Evolutionary conservation across 2,329 filamentous ascomycete genomes (phyloP), one percentile per base, ranked within the genome.

Genomic region (Exophiala dermatitidis): DNA sequence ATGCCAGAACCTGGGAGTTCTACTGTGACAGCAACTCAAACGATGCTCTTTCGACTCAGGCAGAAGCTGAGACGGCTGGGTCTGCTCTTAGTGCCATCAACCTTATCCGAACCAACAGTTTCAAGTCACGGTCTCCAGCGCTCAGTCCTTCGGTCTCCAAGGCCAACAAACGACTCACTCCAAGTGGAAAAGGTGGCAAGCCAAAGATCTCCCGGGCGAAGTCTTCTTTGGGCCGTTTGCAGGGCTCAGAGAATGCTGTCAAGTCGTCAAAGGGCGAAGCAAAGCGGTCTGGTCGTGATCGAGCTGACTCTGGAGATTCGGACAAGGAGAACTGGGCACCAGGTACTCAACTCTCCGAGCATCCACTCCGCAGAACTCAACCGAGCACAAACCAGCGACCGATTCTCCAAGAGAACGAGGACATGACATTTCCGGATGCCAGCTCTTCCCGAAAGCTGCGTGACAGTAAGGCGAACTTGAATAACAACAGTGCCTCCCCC

Each of bases 311-410:
- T 68, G 76, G 82, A 46, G 90, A 95, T 64, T 95, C 89, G 1
- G 91, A 97, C 68, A 97, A 97, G 72, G 91, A 97, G 72, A 97
- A 97, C 66, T 94, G 89, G 81, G 70, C 78, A 38, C 79, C 79
- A 1, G 74, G 74, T 3, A 76, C 73, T 26, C 68, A 69, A 34
- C 60, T 63, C 12, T 66, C 70, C 7, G 65, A 66, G 36, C 79
- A 80, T 74, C 65, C 84, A 76, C 1, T 76, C 74, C 58, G 75
- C 75, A 58, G 74, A 76, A 40, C 74, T 69, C 5, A 73, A 71
- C 57, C 63, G 69, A 58, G 56, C 65, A 51, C 65, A 57, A 62
- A 52, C 52, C 63, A 40, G 33, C 68, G 74, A 30, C 67, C 72
- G 28, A 68, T 74, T 4, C 67, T 81, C 29, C 73, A 72, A 47